Base-by-base conservation (phyloP, 1,284 basidiomycete species). In the Peniophora sp. region DNA sequence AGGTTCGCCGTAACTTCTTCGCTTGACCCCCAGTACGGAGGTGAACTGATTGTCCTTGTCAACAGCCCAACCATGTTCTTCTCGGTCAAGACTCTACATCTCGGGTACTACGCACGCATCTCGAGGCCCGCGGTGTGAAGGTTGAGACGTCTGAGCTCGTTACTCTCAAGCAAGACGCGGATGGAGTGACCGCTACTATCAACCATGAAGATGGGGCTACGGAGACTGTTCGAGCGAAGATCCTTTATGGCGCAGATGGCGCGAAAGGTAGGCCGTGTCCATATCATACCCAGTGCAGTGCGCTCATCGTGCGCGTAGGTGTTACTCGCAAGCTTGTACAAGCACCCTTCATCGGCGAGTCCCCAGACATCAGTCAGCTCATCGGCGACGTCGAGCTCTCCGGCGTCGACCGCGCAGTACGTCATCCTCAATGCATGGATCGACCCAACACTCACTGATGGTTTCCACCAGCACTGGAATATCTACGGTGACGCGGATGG, bases 241-340 rank as follows among this genome's bases (percentile, higher is more conserved):
- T 58, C 42, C 47, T 73, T 0, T 54, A 72, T 14, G 70, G 70
- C 1, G 59, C 68, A 0, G 70, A 73, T 54, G 71, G 70, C 10
- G 70, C 64, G 11, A 59, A 57, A 58, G 64, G 69, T 69, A 42
- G 12, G 49, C 32, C 17, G 6, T 11, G n/a, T 18, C 3, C 37
- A 24, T 17, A 15, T 14, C 22, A 10, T 14, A 41, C 15, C 22
- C 22, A 14, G n/a, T 2, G 20, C 17, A 14, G 14, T 12, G 12
- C 17, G 17, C 41, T 10, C 47, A 14, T 23, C 15, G 34, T n/a
- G 8, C 20, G 9, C 15, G 17, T 18, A 52, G 44, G 39, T 14
- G 34, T 43, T 14, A 35, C 44, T 37, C n/a, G 18, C n/a, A 42
- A 51, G 18, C 37, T 23, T 1, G 8, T 49, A 2, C 11, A 18